Evolutionary conservation across 352 stramenopile genomes (phyloP).

Genomic region (Pilasporangium apinafurcum): DNA sequence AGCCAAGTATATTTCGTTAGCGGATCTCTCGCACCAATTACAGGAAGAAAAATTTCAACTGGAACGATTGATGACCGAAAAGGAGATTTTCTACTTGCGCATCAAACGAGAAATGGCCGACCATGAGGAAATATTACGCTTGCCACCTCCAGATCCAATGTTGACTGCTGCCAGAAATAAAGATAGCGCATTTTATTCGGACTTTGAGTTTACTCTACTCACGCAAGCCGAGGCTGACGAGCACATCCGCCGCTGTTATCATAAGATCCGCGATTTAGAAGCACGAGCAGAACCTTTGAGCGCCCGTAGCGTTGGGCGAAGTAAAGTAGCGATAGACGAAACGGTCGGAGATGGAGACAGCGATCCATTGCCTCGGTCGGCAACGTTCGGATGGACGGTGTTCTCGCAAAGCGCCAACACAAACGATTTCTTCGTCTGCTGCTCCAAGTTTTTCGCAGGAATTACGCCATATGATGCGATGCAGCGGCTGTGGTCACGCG

Average conservation of each 20-base stretch:
- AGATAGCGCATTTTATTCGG: slow-evolving; percentile 21
- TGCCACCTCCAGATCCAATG: slow-evolving; percentile 25
- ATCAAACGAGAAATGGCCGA: slow-evolving; percentile 18
- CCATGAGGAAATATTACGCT: slow-evolving; percentile 33
- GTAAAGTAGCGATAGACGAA: neutral
- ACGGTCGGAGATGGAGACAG: neutral
- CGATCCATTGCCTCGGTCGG: slow-evolving; percentile 33
- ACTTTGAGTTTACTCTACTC: slow-evolving; percentile 47
- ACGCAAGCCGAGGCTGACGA: slow-evolving; percentile 46
- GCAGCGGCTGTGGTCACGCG: slow-evolving; percentile 25
- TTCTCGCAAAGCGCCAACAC: slow-evolving; percentile 24
- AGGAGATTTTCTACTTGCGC: slow-evolving; percentile 11
- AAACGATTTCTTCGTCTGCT: slow-evolving; percentile 44
- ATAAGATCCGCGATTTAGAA: slow-evolving; percentile 46
- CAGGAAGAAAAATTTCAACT: slow-evolving; percentile 66
- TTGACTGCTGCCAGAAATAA: too few relatives aligned
- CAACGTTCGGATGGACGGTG: slow-evolving; percentile 53
- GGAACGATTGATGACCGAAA: slow-evolving; percentile 17
- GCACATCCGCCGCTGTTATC: slow-evolving; percentile 46
- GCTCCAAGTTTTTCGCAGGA: slow-evolving; percentile 36
- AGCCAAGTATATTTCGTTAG: slow-evolving; percentile 42
- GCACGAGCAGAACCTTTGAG: slow-evolving; percentile 31
- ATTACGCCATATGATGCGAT: slow-evolving; percentile 36
- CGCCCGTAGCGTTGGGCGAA: neutral
- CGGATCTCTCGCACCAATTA: slow-evolving; percentile 44